Conservation (phyloP, 1,139 yeast species). For the Pichia inconspicua region DNA sequence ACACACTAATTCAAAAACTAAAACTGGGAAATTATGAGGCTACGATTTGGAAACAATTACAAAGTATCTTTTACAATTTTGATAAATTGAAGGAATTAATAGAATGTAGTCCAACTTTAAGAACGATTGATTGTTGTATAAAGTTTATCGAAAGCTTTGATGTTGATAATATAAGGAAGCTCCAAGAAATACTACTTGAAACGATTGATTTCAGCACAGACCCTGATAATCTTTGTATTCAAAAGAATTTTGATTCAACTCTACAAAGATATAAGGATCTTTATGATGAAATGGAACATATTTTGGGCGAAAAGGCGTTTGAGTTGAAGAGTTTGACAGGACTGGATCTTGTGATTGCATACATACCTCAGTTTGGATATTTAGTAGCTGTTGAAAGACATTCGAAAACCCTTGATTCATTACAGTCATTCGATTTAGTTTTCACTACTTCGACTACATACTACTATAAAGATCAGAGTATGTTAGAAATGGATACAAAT, state of each 20-base stretch:
- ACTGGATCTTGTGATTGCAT: conserved; percentile 25
- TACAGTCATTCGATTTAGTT: conserved; percentile 26
- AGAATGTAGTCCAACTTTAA: background rate
- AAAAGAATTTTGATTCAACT: conserved; percentile 27
- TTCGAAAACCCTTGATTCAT: background rate
- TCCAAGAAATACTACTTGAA: conserved; percentile 14
- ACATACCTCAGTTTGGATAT: conserved; percentile 41
- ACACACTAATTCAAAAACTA: conserved; percentile 21
- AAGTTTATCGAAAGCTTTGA: background rate
- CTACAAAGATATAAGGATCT: conserved; percentile 29
- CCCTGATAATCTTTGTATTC: conserved; percentile 28
- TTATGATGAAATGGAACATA: conserved; percentile 33
- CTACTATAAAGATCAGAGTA: conserved; percentile 32
- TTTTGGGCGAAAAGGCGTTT: conserved; percentile 26
- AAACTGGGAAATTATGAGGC: conserved; percentile 25
- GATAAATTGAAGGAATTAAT: conserved; percentile 12
- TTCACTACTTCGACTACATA: conserved; percentile 33
- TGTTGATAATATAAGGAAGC: background rate
- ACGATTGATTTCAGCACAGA: conserved; percentile 32
- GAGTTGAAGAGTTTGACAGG: conserved; percentile 13
- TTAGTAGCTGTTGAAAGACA: conserved; percentile 20
- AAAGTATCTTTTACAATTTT: conserved; percentile 19
- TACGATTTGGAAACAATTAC: conserved; percentile 26
- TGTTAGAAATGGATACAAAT: conserved; percentile 29
- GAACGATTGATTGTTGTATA: conserved; percentile 4